A percentile compares a stretch with the other conserved stretches of the same genome.
phyloP scores from a whole-genome alignment of 2,329 filamentous ascomycete species.

The Penicillium aurantiogriseum region DNA sequence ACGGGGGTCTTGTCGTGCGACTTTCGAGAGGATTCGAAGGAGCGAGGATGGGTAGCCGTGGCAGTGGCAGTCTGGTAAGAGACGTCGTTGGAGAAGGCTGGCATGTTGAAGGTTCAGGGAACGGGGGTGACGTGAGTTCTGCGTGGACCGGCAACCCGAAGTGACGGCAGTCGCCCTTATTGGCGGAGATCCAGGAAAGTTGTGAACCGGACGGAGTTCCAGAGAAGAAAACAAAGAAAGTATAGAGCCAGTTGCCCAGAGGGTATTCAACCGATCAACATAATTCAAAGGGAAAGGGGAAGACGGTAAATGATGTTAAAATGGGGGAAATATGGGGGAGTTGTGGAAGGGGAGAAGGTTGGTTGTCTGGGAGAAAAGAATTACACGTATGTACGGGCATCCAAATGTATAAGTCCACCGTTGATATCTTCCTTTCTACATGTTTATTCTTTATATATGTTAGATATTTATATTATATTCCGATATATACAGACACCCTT shows the following conservation, averaged over 20 bases:
- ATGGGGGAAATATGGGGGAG: constrained; percentile 9
- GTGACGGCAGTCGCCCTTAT: constrained; percentile 24
- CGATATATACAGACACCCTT: background rate
- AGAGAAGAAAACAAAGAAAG: constrained; percentile 11
- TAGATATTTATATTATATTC: background rate
- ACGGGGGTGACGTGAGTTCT: constrained; percentile 32
- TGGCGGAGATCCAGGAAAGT: constrained; percentile 18
- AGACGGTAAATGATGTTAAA: constrained; percentile 7
- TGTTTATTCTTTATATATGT: background rate
- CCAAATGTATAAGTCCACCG: no score
- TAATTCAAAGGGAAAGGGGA: constrained; percentile 11
- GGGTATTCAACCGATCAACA: constrained; percentile 19
- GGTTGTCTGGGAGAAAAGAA: constrained; percentile 11
- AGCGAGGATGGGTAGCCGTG: constrained; percentile 36
- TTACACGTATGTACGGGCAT: constrained; percentile 1
- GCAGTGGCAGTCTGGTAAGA: constrained; percentile 35
- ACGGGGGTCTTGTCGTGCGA: constrained; percentile 45
- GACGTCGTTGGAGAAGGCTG: constrained; percentile 40
- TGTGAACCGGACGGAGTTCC: constrained; percentile 21
- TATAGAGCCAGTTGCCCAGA: constrained; percentile 3
- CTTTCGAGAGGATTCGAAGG: constrained; percentile 44
- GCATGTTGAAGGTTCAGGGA: constrained; percentile 32
- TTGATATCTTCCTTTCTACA: no score
- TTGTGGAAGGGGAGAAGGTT: constrained; percentile 5
- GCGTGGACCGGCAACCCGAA: constrained; percentile 30